A percentile compares a stretch with the other conserved stretches of the same genome.
phyloP scores from a whole-genome alignment of 768 basidiomycete species.

The Glaciozyma antarctica region DNA sequence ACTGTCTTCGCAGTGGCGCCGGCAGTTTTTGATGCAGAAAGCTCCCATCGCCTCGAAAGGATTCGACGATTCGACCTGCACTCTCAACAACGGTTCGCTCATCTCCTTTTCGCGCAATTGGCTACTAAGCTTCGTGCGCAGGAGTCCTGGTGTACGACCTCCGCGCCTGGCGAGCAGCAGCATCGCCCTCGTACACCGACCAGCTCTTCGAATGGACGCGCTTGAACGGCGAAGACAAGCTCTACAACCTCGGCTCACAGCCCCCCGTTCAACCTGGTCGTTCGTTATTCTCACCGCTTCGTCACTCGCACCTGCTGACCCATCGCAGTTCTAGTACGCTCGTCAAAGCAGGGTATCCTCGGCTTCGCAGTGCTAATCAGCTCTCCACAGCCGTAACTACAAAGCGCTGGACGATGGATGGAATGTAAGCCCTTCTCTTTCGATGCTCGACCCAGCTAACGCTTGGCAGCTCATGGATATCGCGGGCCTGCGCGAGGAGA shows the following conservation, averaged over 20 bases:
- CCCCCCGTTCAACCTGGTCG: constrained; percentile 6
- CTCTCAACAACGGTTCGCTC: constrained; percentile 1
- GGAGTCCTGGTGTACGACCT: constrained; percentile 6
- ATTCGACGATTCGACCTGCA: neutral
- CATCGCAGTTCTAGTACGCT: too few species aligned
- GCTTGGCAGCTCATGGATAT: neutral
- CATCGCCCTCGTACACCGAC: neutral
- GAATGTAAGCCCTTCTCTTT: neutral
- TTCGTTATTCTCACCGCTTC: neutral
- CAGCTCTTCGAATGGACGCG: constrained; percentile 7
- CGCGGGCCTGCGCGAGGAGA: neutral
- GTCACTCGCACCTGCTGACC: too few species aligned
- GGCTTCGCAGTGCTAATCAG: too few species aligned
- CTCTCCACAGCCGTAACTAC: neutral
- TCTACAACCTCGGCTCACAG: neutral
- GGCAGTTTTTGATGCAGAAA: constrained; percentile 1
- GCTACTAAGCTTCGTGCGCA: neutral
- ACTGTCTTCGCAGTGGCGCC: neutral
- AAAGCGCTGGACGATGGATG: neutral
- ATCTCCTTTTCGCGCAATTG: neutral
- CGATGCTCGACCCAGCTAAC: neutral
- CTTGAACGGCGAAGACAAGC: constrained; percentile 1
- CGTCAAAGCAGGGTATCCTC: too few species aligned
- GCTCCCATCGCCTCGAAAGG: neutral
- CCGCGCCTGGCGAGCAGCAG: neutral